These are phyloP conservation scores for Puccinia horiana DNA, from an alignment of 1,284 basidiomycete species.

Conservation along the genomic window DNA sequence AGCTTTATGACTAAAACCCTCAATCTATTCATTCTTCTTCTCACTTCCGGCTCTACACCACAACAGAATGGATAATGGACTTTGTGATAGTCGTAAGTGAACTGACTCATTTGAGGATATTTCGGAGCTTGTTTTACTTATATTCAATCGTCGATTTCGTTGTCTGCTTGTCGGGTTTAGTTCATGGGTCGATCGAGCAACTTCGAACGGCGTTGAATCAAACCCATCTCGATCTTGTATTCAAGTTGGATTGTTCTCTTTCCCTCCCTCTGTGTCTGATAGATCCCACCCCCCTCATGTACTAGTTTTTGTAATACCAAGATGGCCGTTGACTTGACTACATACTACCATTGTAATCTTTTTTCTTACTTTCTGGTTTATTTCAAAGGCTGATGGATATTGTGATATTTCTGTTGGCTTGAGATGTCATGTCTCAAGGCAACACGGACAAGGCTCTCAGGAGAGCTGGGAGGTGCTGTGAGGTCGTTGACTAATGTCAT, in stretches of 20 bases:
- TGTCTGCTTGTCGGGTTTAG: neutral
- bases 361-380: no score
- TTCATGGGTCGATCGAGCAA: slow-evolving; percentile 43
- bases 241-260: no score
- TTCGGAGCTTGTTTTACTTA: no score
- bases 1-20: no score
- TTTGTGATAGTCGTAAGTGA: slow-evolving; percentile 43
- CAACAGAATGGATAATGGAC: slow-evolving; percentile 47
- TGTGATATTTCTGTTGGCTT: no score
- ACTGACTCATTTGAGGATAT: no score
- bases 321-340: neutral
- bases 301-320: slow-evolving; percentile 12
- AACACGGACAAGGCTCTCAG: no score
- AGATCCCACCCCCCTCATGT: neutral
- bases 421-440: no score
- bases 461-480: no score
- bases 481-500: no score
- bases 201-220: slow-evolving; percentile 42
- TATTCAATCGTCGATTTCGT: neutral
- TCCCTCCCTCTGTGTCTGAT: neutral
- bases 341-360: neutral
- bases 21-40: neutral
- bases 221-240: no score
- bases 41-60: neutral
- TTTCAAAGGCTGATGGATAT: no score